Evolutionary conservation across 495 filamentous ascomycete genomes (phyloP).

Genomic region (Penicillium argentinense): DNA sequence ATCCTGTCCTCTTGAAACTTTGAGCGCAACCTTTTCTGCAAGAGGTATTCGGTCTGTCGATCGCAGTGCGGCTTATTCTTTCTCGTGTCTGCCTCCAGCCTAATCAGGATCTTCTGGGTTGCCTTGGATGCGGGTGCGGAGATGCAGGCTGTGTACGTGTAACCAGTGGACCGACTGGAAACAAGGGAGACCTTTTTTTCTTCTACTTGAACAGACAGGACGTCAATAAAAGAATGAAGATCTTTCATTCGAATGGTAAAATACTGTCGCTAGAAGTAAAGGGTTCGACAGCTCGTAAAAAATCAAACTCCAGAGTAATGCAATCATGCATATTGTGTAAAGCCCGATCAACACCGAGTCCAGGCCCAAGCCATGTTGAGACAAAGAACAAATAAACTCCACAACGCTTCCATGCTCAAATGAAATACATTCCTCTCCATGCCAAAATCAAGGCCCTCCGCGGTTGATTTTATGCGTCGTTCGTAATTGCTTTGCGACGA

Average conservation of each 20-base stretch:
- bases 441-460: not conserved
- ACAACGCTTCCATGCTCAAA: conserved; percentile 1
- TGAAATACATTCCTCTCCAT: not conserved
- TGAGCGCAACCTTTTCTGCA: too few species aligned
- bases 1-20: too few species aligned
- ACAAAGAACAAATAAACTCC: not conserved
- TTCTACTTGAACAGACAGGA: too few species aligned
- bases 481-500: conserved; percentile 40
- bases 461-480: conserved; percentile 8
- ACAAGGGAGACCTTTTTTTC: too few species aligned
- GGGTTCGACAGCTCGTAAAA: not conserved
- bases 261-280: not conserved
- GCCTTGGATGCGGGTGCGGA: too few species aligned
- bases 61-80: too few species aligned
- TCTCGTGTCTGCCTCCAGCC: too few species aligned
- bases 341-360: not conserved
- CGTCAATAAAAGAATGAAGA: too few species aligned
- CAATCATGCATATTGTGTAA: conserved; percentile 1
- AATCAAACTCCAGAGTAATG: not conserved
- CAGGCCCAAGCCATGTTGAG: not conserved
- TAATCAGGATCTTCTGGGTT: too few species aligned
- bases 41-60: too few species aligned
- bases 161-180: too few species aligned
- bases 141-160: too few species aligned
- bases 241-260: not conserved